Percentiles rank a stretch among this genome's conserved stretches.
Evolutionary conservation across 2,329 filamentous ascomycete species (phyloP).

Genomic region (Hymenoscyphus salicellus): DNA sequence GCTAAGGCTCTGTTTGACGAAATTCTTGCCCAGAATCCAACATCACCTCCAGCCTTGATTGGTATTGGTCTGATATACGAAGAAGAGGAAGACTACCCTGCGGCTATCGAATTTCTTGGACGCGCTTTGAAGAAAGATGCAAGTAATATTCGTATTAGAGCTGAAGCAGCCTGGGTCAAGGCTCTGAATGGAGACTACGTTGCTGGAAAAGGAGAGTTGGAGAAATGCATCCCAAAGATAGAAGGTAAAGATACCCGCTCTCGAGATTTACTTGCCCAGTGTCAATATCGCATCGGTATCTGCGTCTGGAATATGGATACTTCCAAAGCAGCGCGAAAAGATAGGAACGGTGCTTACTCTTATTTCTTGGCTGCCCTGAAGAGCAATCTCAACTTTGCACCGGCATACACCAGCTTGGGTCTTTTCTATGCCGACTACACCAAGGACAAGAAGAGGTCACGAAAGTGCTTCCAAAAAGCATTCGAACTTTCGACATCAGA

Average conservation of each 20-base stretch:
- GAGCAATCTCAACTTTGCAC: constrained; percentile 81
- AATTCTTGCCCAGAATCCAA: constrained; percentile 71
- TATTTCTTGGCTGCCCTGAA: constrained; percentile 82
- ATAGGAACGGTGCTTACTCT: constrained; percentile 76
- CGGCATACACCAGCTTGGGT: constrained; percentile 86
- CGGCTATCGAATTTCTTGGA: constrained; percentile 76
- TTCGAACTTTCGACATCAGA: constrained; percentile 89
- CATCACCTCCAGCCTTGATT: constrained; percentile 77
- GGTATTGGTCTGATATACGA: constrained; percentile 89
- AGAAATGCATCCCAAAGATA: constrained; percentile 65
- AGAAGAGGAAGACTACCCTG: constrained; percentile 83
- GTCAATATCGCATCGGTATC: constrained; percentile 79
- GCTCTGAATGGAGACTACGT: constrained; percentile 75
- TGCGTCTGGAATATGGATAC: constrained; percentile 84
- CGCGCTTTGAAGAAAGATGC: constrained; percentile 72
- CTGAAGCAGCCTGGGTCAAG: constrained; percentile 90
- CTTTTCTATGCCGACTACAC: constrained; percentile 89
- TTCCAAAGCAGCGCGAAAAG: constrained; percentile 71
- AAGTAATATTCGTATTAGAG: constrained; percentile 72
- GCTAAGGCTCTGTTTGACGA: constrained; percentile 82
- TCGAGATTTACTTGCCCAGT: constrained; percentile 75
- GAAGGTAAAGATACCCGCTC: constrained; percentile 58
- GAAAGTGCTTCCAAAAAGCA: constrained; percentile 94
- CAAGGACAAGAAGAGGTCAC: constrained; percentile 79
- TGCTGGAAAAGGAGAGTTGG: constrained; percentile 65